These are phyloP conservation scores for Aspergillus sp. DNA, from an alignment of 2,329 filamentous ascomycete genomes.

Conservation along the genomic window DNA sequence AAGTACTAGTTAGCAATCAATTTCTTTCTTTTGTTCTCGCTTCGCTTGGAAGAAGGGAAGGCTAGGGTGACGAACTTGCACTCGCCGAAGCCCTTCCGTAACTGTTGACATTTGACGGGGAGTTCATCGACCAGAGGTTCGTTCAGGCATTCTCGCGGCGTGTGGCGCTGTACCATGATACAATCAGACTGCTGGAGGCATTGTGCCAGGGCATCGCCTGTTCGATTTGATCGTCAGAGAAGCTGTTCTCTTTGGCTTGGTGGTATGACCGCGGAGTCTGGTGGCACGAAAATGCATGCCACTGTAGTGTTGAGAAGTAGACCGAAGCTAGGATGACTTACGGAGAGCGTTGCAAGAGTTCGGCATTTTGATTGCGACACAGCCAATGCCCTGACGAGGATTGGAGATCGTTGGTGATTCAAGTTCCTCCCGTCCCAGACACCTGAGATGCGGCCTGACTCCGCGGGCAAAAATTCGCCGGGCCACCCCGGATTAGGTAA, in stretches of 20 bases:
- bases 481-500: constrained; percentile 34
- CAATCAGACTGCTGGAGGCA: constrained; percentile 97
- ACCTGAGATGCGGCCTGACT: background rate
- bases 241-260: background rate
- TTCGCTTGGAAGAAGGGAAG: background rate
- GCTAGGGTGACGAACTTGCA: constrained; percentile 62
- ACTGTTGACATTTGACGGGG: constrained; percentile 84
- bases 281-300: background rate
- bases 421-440: background rate
- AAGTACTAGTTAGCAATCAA: background rate
- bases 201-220: constrained; percentile 86
- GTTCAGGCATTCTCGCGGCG: constrained; percentile 82
- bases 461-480: constrained; percentile 16
- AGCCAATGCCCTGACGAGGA: constrained; percentile 1
- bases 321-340: constrained; percentile 51
- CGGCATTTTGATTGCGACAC: constrained; percentile 65
- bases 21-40: background rate
- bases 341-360: constrained; percentile 96
- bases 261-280: constrained; percentile 1
- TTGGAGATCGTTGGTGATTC: background rate
- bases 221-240: background rate
- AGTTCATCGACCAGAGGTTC: constrained; percentile 77
- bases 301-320: background rate
- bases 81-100: constrained; percentile 89
- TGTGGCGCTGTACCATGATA: constrained; percentile 87